Conservation (phyloP, 1,284 basidiomycete genomes). For the Melampsora americana region DNA sequence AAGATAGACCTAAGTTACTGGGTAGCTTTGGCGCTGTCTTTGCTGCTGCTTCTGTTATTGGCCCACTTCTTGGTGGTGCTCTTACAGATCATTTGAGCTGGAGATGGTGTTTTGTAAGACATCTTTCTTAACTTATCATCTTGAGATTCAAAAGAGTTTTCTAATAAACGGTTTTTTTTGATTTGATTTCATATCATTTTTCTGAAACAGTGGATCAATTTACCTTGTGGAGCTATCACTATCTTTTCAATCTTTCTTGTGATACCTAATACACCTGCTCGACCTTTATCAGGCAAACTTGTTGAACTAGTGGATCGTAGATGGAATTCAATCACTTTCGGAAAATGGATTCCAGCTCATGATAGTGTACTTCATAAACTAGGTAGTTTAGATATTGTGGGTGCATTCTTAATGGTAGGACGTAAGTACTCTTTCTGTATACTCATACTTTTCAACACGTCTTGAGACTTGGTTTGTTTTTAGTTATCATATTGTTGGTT, state of each 20-base stretch:
- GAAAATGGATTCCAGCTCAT: not conserved
- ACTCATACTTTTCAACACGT: no score
- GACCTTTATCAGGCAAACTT: not conserved
- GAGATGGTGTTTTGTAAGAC: slow-evolving; percentile 49
- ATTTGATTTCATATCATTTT: no score
- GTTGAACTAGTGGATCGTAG: not conserved
- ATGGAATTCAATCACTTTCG: not conserved
- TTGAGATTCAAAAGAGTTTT: not conserved
- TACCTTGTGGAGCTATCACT: slow-evolving; percentile 7
- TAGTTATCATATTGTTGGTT: slow-evolving; percentile 1
- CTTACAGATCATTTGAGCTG: slow-evolving; percentile 53
- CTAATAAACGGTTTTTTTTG: not conserved
- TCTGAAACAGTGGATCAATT: not conserved
- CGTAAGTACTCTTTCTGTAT: not conserved
- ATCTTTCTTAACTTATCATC: no score
- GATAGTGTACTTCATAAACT: not conserved
- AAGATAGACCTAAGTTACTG: slow-evolving; percentile 56
- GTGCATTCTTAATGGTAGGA: slow-evolving; percentile 3
- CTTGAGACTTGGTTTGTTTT: not conserved
- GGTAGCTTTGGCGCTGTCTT: slow-evolving; percentile 49
- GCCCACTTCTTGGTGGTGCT: slow-evolving; percentile 51
- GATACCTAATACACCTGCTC: slow-evolving; percentile 3
- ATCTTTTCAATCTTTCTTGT: slow-evolving; percentile 2
- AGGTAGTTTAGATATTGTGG: not conserved
- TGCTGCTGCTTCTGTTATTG: slow-evolving; percentile 51